phyloP scores from a whole-genome alignment of 345 rosid species.

The Cardamine resedifolia region DNA sequence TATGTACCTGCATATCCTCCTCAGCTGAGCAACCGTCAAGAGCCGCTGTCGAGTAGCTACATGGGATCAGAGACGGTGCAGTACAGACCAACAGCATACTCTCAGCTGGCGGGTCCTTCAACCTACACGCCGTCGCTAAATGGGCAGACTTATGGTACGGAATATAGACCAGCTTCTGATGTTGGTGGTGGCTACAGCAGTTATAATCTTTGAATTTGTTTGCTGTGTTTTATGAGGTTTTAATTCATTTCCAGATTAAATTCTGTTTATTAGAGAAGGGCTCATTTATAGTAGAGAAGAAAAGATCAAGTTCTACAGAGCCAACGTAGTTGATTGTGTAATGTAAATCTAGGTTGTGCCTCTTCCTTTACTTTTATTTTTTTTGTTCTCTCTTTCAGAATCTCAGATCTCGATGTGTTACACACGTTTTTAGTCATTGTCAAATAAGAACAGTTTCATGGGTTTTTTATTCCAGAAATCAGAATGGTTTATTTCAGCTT shows the following conservation, averaged over 20 bases:
- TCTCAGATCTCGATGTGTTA: background rate
- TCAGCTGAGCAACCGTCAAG: slow-evolving; percentile 36
- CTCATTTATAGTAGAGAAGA: slow-evolving; percentile 16
- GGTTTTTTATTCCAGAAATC: background rate
- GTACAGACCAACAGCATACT: slow-evolving; percentile 32
- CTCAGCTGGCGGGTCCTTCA: slow-evolving; percentile 30
- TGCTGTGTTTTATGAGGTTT: slow-evolving; percentile 7
- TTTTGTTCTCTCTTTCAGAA: no score
- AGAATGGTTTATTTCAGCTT: background rate
- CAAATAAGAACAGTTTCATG: slow-evolving; percentile 6
- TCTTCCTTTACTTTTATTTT: background rate
- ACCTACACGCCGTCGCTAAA: slow-evolving; percentile 21
- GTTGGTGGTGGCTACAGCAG: slow-evolving; percentile 34
- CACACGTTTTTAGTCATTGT: slow-evolving; percentile 11
- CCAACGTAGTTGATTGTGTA: slow-evolving; percentile 30
- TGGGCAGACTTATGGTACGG: slow-evolving; percentile 36
- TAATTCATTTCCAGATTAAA: background rate
- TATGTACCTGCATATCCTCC: slow-evolving; percentile 38
- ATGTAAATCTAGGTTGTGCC: slow-evolving; percentile 32
- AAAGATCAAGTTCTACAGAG: slow-evolving; percentile 17
- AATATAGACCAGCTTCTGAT: slow-evolving; percentile 39
- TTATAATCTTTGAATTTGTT: slow-evolving; percentile 25
- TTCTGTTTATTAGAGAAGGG: slow-evolving; percentile 8
- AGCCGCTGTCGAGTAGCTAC: slow-evolving; percentile 28
- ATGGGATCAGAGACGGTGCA: slow-evolving; percentile 31